These are phyloP conservation scores for Chrysanthemum makinoi DNA, from an alignment of 129 eudicot species.

Conservation along the genomic window DNA sequence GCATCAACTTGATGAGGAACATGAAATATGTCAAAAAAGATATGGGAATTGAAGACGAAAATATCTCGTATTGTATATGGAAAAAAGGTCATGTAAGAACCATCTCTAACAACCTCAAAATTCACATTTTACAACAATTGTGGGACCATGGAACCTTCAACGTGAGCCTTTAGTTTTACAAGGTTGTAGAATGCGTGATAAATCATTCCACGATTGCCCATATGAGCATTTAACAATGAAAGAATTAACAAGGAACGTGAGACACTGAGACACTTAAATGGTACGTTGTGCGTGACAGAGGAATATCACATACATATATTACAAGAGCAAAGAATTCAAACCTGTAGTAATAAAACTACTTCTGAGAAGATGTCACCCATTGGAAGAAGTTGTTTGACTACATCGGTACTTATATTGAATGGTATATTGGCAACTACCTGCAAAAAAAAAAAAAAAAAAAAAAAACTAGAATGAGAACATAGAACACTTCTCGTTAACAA, in stretches of 20 bases:
- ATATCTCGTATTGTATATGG: too few relatives aligned
- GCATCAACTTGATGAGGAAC: too few relatives aligned
- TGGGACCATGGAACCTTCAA: not conserved
- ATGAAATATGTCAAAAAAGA: too few relatives aligned
- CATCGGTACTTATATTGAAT: slow-evolving; percentile 89
- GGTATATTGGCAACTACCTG: slow-evolving; percentile 98
- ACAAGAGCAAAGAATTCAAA: slow-evolving; percentile 20
- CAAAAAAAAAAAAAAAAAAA: slow-evolving; percentile 18
- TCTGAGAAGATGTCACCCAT: slow-evolving; percentile 98
- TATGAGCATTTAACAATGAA: not conserved
- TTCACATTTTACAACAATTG: not conserved
- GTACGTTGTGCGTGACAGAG: not conserved
- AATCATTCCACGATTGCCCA: not conserved
- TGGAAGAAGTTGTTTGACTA: slow-evolving; percentile 92
- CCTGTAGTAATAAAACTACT: slow-evolving; percentile 98
- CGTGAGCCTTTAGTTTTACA: too few relatives aligned
- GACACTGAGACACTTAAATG: not conserved
- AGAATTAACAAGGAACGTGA: too few relatives aligned
- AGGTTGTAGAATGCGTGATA: not conserved
- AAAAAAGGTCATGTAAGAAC: too few relatives aligned
- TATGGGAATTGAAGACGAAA: too few relatives aligned
- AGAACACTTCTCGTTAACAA: not conserved
- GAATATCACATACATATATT: not conserved
- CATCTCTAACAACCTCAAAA: not conserved
- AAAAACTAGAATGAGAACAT: not conserved